Conservation (phyloP, 257 asterid species). For the Euphrasia confusa region DNA sequence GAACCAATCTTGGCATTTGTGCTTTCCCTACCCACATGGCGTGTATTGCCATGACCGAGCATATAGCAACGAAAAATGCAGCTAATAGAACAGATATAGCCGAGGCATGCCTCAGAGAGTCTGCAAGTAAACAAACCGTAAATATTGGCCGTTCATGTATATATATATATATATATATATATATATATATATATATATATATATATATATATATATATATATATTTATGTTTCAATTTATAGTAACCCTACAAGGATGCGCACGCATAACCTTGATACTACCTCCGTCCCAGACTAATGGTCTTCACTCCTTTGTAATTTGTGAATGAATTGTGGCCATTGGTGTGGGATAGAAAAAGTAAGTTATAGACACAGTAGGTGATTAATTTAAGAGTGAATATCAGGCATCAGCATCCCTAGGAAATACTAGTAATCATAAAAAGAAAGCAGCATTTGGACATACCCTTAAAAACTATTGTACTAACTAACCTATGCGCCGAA, state of each 20-base stretch:
- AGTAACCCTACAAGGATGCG: background rate
- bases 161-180: constrained; percentile 1
- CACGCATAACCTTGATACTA: background rate
- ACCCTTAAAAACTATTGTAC: background rate
- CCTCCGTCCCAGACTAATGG: too few species aligned
- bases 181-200: background rate
- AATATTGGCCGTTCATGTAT: constrained; percentile 28
- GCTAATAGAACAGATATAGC: constrained; percentile 86
- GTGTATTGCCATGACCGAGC: constrained; percentile 77
- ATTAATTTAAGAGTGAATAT: background rate
- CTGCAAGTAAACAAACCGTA: constrained; percentile 43
- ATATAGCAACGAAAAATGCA: constrained; percentile 68
- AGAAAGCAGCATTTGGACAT: background rate
- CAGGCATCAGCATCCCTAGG: background rate
- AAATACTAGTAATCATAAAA: background rate
- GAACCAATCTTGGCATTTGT: constrained; percentile 52
- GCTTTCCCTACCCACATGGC: constrained; percentile 73
- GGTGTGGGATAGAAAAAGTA: too few species aligned
- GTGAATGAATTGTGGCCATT: too few species aligned
- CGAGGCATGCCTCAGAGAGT: constrained; percentile 87
- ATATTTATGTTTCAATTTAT: background rate
- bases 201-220: background rate
- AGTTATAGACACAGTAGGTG: background rate
- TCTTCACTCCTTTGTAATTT: too few species aligned
- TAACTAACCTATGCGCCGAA: constrained; percentile 84